These are phyloP conservation scores for Nothopassalora personata DNA, from an alignment of 2,329 filamentous ascomycete species.

Conservation along the genomic window DNA sequence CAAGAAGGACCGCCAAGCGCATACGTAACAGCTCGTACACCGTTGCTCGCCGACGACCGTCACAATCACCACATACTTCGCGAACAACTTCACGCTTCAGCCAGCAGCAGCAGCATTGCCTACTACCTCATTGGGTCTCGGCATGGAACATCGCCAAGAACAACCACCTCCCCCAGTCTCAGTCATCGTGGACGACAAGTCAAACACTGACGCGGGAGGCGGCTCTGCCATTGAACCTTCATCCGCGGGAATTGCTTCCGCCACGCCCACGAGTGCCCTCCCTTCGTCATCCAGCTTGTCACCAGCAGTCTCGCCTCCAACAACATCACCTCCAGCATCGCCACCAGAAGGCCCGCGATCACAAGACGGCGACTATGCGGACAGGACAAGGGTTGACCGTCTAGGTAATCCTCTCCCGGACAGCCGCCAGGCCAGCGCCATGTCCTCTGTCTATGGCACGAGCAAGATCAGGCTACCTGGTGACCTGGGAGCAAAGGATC, in stretches of 20 bases:
- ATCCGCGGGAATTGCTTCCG: neutral
- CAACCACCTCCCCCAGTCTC: neutral
- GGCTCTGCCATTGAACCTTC: slow-evolving; percentile 5
- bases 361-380: slow-evolving; percentile 26
- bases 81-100: neutral
- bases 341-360: slow-evolving; percentile 13
- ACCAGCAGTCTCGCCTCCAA: slow-evolving; percentile 23
- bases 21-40: neutral
- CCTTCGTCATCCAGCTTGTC: slow-evolving; percentile 11
- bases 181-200: slow-evolving; percentile 2
- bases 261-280: neutral
- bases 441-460: slow-evolving; percentile 28
- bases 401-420: slow-evolving; percentile 30
- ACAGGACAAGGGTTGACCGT: slow-evolving; percentile 25
- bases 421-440: slow-evolving; percentile 23
- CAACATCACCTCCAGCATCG: slow-evolving; percentile 21
- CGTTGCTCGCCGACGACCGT: neutral
- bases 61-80: neutral
- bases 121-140: neutral
- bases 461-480: slow-evolving; percentile 31
- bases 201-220: neutral
- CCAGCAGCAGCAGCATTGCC: neutral
- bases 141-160: neutral
- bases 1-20: neutral
- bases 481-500: slow-evolving; percentile 34